Percentiles rank a stretch among this genome's conserved stretches.
These are phyloP conservation scores for Leccinum boreale DNA, from an alignment of 768 basidiomycete species.

Conservation along the genomic window DNA sequence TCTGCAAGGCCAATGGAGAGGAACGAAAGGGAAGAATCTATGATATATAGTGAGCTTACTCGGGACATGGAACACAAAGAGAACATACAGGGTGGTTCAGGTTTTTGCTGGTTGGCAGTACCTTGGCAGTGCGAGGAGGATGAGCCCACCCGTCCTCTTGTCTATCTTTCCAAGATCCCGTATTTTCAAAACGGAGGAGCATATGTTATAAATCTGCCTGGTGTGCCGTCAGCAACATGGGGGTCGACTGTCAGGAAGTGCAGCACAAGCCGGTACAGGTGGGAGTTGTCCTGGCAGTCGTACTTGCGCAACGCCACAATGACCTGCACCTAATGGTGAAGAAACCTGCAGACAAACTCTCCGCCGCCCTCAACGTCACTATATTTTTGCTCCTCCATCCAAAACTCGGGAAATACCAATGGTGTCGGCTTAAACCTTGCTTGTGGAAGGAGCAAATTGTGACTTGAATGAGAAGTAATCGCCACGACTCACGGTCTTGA, in stretches of 20 bases:
- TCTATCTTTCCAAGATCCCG: conserved; percentile 81
- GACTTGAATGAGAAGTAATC: too few species aligned
- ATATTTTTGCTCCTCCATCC: conserved; percentile 35
- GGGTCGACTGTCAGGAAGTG: conserved; percentile 82
- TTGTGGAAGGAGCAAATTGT: too few species aligned
- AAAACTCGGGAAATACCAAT: too few species aligned
- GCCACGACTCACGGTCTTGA: too few species aligned
- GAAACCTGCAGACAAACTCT: too few species aligned
- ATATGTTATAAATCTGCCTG: conserved; percentile 62
- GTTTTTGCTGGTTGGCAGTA: conserved; percentile 72
- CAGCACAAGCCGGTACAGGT: conserved; percentile 84
- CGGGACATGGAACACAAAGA: not conserved
- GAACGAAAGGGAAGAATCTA: conserved; percentile 78
- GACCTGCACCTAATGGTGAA: conserved; percentile 24
- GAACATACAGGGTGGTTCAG: conserved; percentile 55
- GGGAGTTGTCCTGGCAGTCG: conserved; percentile 65
- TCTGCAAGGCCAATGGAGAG: conserved; percentile 91
- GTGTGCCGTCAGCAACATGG: conserved; percentile 70
- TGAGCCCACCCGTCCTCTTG: conserved; percentile 59
- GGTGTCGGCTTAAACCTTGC: too few species aligned
- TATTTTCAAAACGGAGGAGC: conserved; percentile 76
- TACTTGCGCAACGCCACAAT: conserved; percentile 73
- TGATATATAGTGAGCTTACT: not conserved
- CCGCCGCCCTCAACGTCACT: conserved; percentile 64
- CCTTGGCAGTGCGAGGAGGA: conserved; percentile 72